Base-by-base conservation (phyloP, 2,329 filamentous ascomycete genomes). In the Venturiaceae sp. region DNA sequence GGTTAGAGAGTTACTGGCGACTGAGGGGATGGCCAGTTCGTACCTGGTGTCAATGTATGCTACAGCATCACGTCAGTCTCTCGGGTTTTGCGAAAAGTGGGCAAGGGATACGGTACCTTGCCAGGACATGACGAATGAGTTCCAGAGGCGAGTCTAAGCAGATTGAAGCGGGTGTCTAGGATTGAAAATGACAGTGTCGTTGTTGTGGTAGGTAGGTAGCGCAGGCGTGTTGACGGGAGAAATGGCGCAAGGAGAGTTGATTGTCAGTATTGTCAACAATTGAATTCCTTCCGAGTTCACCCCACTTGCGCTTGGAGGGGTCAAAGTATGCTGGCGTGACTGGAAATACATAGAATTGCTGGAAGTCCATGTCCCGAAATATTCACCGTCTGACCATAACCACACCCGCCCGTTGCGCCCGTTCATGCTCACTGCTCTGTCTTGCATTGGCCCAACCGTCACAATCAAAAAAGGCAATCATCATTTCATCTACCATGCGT, bases 1-100 rank as follows among this genome's bases (percentile, higher is more conserved):
- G 59, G 56, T 62, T 63, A 59, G 58, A 61, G 26, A 53, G n/a
- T 6, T 8, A 3, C 36, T 6, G n/a, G 21, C 19, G 11, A 44
- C 28, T 28, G 37, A 14, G 28, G 21, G 19, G 37, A 52, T 26
- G n/a, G 36, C 32, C 28, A 54, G 16, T 33, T 33, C 58, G 59
- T 68, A 73, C 71, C 71, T 73, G 62, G 67, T 66, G 65, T 74
- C 71, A 63, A 74, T 67, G 67, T 74, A 74, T 69, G 68, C 71
- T 74, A 70, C 67, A 60, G 50, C 41, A 55, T 39, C 53, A 58
- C 50, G 55, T 44, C n/a, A 58, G 57, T 54, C 44, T 62, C 56
- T 30, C 13, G n/a, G 7, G 19, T 36, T 21, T 8, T 16, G 13
- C n/a, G 23, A 13, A 7, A 26, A 19, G 9, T 34, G 55, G 58